phyloP scores from a whole-genome alignment of 306 rosid species.

The Senna tora region DNA sequence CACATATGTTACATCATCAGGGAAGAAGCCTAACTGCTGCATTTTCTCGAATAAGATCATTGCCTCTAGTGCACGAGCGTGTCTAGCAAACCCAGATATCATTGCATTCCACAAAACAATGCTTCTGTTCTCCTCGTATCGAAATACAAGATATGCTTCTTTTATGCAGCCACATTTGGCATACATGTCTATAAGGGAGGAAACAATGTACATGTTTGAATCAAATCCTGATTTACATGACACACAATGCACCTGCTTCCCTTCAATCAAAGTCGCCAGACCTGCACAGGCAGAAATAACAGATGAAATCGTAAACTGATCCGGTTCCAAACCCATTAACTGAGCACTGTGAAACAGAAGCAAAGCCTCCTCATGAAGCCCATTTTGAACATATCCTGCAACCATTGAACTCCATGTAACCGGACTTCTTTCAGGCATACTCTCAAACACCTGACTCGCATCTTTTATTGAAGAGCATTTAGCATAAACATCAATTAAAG shows the following conservation, averaged over 20 bases:
- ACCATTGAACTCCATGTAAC: conserved; percentile 95
- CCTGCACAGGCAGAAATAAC: conserved; percentile 78
- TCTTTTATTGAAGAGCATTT: conserved; percentile 68
- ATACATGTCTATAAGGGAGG: conserved; percentile 84
- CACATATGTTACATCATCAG: conserved; percentile 73
- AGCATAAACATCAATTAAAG: conserved; percentile 77
- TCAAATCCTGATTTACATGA: conserved; percentile 64
- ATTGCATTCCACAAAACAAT: conserved; percentile 77
- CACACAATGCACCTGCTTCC: conserved; percentile 74
- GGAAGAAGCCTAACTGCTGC: conserved; percentile 70
- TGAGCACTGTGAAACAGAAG: conserved; percentile 60
- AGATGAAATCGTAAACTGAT: conserved; percentile 73
- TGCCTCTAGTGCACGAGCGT: conserved; percentile 64
- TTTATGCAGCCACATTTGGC: conserved; percentile 83
- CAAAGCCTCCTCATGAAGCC: conserved; percentile 73
- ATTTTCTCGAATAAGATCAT: conserved; percentile 86
- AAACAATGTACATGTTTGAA: conserved; percentile 55
- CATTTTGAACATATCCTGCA: conserved; percentile 78
- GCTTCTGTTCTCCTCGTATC: conserved; percentile 52
- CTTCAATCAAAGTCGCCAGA: conserved; percentile 71
- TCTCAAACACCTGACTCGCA: conserved; percentile 61
- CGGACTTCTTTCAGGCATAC: conserved; percentile 65
- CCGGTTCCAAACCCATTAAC: conserved; percentile 48
- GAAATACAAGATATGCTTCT: conserved; percentile 70
- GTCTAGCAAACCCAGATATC: conserved; percentile 82